A percentile compares a stretch with the other conserved stretches of the same genome.
Evolutionary conservation across 225 moss, liverwort and hornwort species (phyloP).

Genomic region (Antitrichia curtipendula): DNA sequence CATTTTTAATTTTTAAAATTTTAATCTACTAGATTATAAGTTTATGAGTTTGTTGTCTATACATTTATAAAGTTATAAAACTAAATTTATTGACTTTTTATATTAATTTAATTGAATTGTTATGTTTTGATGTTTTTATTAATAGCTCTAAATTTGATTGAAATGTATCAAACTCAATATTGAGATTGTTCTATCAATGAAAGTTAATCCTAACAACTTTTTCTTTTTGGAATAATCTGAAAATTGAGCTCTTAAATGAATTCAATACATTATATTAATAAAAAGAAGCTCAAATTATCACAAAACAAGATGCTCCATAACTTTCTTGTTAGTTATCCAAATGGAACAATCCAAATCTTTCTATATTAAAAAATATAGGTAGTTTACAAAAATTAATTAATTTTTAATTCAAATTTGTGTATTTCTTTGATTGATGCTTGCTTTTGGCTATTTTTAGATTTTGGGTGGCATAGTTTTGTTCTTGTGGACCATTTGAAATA

Average conservation of each 20-base stretch:
- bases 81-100: not conserved
- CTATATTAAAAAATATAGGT: fast-evolving
- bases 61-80: not conserved
- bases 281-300: fast-evolving
- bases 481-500: fast-evolving
- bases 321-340: not conserved
- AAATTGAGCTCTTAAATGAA: not conserved
- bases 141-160: not conserved
- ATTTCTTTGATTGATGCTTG: fast-evolving
- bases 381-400: no score
- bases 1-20: fast-evolving
- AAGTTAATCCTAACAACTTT: not conserved
- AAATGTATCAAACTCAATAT: not conserved
- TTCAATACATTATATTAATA: fast-evolving
- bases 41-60: not conserved
- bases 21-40: not conserved
- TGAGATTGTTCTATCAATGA: not conserved
- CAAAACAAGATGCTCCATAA: not conserved
- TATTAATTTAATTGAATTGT: not conserved
- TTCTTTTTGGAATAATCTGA: no score
- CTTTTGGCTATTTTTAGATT: not conserved
- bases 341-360: fast-evolving
- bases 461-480: not conserved
- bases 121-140: no score
- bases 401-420: not conserved